phyloP scores from a whole-genome alignment of 257 asterid species.

The Primulina eburnea region DNA sequence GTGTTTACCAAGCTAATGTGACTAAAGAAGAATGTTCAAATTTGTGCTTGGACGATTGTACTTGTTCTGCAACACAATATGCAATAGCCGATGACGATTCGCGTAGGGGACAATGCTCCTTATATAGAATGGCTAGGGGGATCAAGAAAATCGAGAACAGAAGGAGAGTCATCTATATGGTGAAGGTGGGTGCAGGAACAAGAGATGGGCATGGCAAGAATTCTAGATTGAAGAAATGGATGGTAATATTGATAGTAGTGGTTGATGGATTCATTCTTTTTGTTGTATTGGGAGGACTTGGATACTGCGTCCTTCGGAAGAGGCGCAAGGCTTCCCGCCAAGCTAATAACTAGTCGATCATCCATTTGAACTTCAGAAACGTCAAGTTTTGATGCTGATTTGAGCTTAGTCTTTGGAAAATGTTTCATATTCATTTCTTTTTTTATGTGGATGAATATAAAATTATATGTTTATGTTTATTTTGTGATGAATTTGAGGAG shows the following conservation, averaged over 20 bases:
- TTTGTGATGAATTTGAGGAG: too few relatives aligned
- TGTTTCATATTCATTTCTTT: too few relatives aligned
- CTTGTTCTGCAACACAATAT: constrained; percentile 62
- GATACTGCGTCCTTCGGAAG: constrained; percentile 47
- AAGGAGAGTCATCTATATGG: constrained; percentile 42
- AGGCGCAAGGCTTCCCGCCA: constrained; percentile 29
- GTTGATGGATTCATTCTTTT: constrained; percentile 67
- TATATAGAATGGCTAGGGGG: constrained; percentile 61
- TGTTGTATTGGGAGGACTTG: constrained; percentile 58
- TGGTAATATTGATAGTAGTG: constrained; percentile 48
- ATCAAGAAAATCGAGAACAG: constrained; percentile 50
- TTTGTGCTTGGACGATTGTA: constrained; percentile 55
- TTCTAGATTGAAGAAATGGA: constrained; percentile 68
- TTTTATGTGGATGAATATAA: background rate
- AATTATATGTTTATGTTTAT: too few relatives aligned
- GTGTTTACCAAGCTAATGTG: constrained; percentile 22
- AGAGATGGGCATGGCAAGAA: constrained; percentile 32
- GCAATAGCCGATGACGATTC: constrained; percentile 6
- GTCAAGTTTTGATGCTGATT: background rate
- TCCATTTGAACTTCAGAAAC: background rate
- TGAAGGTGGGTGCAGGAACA: constrained; percentile 51
- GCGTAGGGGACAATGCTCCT: constrained; percentile 33
- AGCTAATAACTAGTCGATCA: background rate
- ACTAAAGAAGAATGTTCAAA: constrained; percentile 49
- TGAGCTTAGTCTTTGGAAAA: background rate